These are phyloP conservation scores for Pleoardoris graminearum DNA, from an alignment of 2,329 filamentous ascomycete species.

Conservation along the genomic window DNA sequence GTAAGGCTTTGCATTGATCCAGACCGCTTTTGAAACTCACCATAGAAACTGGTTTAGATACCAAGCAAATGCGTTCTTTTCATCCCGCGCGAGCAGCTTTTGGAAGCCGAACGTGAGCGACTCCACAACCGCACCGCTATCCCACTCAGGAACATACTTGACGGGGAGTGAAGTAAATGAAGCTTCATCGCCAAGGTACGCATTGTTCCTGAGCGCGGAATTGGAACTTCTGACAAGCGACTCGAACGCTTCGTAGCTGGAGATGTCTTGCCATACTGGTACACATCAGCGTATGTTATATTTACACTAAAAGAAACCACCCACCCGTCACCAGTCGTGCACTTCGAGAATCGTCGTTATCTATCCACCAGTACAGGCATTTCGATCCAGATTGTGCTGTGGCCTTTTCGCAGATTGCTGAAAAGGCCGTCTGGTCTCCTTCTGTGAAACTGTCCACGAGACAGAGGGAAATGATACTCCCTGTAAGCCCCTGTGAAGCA, in stretches of 20 bases:
- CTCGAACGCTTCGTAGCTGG: background rate
- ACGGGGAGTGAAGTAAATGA: background rate
- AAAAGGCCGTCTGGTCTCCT: background rate
- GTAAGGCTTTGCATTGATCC: background rate
- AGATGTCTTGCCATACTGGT: background rate
- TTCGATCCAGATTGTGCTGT: background rate
- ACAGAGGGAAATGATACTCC: background rate
- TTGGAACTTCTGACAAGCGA: background rate
- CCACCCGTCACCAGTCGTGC: background rate
- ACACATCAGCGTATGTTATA: background rate
- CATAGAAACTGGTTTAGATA: background rate
- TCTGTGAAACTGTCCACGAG: background rate
- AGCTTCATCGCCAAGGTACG: background rate
- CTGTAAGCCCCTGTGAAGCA: background rate
- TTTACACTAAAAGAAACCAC: background rate
- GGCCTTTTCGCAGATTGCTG: background rate
- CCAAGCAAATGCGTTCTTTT: background rate
- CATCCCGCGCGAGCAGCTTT: background rate
- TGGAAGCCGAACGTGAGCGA: background rate
- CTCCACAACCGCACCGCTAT: background rate
- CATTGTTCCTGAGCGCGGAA: background rate
- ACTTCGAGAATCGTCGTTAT: background rate
- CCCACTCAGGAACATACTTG: background rate
- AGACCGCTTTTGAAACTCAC: background rate
- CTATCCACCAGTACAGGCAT: background rate